Base-by-base conservation (phyloP, 1,284 basidiomycete species). In the Phlebopus sp. region DNA sequence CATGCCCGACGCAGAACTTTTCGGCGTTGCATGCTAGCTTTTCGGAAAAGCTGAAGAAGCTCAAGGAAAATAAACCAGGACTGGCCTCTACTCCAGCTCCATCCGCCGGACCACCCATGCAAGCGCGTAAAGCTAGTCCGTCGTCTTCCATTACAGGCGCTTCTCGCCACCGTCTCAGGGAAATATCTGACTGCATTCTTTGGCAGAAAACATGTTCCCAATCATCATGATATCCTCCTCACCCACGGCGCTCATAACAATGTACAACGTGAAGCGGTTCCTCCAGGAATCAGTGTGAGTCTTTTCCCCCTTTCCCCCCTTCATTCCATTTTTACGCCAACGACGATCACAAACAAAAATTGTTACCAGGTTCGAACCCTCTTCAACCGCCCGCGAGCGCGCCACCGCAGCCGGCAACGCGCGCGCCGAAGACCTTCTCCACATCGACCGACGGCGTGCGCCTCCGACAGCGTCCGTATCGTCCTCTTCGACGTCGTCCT, bases 191-290 rank as follows among this genome's bases (percentile, higher is more conserved):
- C 15, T 4, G 15, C 15, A 1, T 19, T 10, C 3, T 23, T 23
- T n/a, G 14, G 42, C 44, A 84, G 82, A 78, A 47, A 81, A 81
- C 56, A 81, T 79, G 61, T 84, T 88, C 67, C 95, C 95, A 0
- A 98, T 99, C 62, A 95, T 98, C 65, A 86, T 98, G 69, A 93
- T 99, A 32, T 96, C 94, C 0, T 97, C 93, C 0, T 94, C 92
- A 1, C 94, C 94, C 0, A 97, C 95, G 0, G 86, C 94, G 7
- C 81, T 99, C 46, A 84, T 99, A 62, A 97, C 92, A 4, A 97
- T 99, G 21, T 23, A 23, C 21, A 23, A 23, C 21, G 21, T 23
- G 21, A 23, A 23, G 21, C 21, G 21, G 4, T 96, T 98, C 68
- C 71, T 99, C 14, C 92, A 97, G 70, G 90, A 97, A 60, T 83